These are phyloP conservation scores for Chlorella variabilis DNA, from an alignment of 163 green algal genomes.

Conservation along the genomic window DNA sequence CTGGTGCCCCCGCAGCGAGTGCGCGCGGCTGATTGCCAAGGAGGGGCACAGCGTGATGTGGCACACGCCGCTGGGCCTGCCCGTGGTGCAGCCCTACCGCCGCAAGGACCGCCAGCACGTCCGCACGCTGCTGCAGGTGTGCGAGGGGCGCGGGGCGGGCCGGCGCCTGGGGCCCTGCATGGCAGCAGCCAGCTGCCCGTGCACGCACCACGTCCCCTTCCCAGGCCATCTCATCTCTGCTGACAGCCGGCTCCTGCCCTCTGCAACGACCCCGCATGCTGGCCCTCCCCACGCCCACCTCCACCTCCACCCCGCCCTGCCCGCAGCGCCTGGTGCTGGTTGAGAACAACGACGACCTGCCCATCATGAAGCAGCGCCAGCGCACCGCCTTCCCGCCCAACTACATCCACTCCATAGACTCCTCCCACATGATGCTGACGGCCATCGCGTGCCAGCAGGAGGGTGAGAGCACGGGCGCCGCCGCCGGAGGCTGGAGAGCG, in stretches of 20 bases:
- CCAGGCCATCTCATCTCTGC: too few relatives aligned
- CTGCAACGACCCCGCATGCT: background rate
- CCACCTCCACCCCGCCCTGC: background rate
- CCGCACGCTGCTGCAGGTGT: conserved; percentile 63
- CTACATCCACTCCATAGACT: conserved; percentile 97
- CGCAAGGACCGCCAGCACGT: conserved; percentile 52
- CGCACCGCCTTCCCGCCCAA: conserved; percentile 96
- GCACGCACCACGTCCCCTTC: too few relatives aligned
- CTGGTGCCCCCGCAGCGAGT: conserved; percentile 46
- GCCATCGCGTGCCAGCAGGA: conserved; percentile 78
- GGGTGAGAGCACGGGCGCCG: conserved; percentile 45
- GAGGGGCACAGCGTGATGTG: conserved; percentile 77
- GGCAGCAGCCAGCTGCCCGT: too few relatives aligned
- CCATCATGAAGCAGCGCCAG: conserved; percentile 78
- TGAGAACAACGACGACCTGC: conserved; percentile 55
- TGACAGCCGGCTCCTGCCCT: too few relatives aligned
- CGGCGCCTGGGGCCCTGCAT: too few relatives aligned
- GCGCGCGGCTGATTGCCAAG: conserved; percentile 69
- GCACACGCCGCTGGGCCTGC: conserved; percentile 92
- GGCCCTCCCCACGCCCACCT: too few relatives aligned
- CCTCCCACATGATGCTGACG: conserved; percentile 99
- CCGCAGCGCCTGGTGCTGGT: conserved; percentile 59
- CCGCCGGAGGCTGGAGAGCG: conserved; percentile 18
- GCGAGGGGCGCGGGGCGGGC: too few relatives aligned
- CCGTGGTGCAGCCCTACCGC: conserved; percentile 94